Evolutionary conservation across 2,329 filamentous ascomycete species (phyloP).

Genomic region (Fusarium nanum): DNA sequence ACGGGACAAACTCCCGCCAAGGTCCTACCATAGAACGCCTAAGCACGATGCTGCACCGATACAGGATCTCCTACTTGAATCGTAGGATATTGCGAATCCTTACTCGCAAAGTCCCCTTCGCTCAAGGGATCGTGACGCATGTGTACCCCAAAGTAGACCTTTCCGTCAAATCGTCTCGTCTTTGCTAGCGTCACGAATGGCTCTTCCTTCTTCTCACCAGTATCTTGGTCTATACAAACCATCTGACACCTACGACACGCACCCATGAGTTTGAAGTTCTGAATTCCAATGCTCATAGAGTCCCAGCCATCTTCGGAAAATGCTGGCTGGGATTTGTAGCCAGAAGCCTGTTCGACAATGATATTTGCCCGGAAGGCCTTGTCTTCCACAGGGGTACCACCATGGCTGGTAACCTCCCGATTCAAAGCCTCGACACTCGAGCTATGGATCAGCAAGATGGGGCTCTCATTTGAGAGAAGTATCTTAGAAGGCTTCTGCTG

Average conservation of each 20-base stretch:
- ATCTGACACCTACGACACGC: constrained; percentile 93
- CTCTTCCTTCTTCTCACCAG: constrained; percentile 80
- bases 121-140: constrained; percentile 62
- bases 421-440: constrained; percentile 86
- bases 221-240: constrained; percentile 92
- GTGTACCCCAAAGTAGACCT: constrained; percentile 91
- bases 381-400: constrained; percentile 73
- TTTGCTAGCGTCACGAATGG: constrained; percentile 90
- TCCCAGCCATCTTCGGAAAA: constrained; percentile 88
- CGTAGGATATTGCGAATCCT: constrained; percentile 50
- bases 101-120: constrained; percentile 5
- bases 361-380: constrained; percentile 92
- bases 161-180: constrained; percentile 83
- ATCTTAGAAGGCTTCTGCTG: constrained; percentile 64
- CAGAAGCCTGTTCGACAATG: constrained; percentile 66
- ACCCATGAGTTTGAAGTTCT: constrained; percentile 78
- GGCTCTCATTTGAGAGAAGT: constrained; percentile 90
- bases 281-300: constrained; percentile 71
- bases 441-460: constrained; percentile 85
- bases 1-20: too few species aligned
- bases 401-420: constrained; percentile 71
- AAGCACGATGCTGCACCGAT: constrained; percentile 32
- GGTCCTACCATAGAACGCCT: not conserved
- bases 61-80: constrained; percentile 64
- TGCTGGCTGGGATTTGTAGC: constrained; percentile 58